phyloP scores from a whole-genome alignment of 306 rosid genomes.

The Nissolia schottii region DNA sequence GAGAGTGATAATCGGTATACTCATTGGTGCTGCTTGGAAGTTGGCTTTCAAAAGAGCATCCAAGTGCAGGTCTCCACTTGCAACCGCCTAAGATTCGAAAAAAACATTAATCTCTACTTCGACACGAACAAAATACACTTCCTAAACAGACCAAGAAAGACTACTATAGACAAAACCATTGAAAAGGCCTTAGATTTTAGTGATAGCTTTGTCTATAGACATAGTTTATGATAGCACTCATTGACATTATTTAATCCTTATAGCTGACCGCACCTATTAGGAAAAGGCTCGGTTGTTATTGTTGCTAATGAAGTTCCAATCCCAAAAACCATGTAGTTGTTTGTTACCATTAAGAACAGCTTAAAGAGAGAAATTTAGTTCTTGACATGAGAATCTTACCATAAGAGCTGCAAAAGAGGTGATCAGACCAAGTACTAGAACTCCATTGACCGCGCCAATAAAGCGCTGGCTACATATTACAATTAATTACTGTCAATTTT shows the following conservation, averaged over 20 bases:
- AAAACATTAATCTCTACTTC: background rate
- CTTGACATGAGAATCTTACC: slow-evolving; percentile 39
- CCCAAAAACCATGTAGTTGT: background rate
- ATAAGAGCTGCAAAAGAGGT: slow-evolving; percentile 67
- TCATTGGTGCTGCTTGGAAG: slow-evolving; percentile 80
- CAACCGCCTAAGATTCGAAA: slow-evolving; percentile 53
- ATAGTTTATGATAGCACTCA: too few species aligned
- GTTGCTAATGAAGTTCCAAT: too few species aligned
- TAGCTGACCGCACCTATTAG: too few species aligned
- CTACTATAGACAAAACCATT: too few species aligned
- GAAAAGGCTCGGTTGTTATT: too few species aligned
- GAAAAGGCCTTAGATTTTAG: too few species aligned
- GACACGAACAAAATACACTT: background rate
- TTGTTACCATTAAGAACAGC: background rate
- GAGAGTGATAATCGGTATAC: slow-evolving; percentile 76
- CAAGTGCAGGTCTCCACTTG: slow-evolving; percentile 71
- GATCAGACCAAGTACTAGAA: slow-evolving; percentile 59
- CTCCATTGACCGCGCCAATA: slow-evolving; percentile 68
- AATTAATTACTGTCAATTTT: slow-evolving; percentile 14
- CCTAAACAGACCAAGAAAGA: too few species aligned
- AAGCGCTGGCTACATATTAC: slow-evolving; percentile 65
- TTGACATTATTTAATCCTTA: too few species aligned
- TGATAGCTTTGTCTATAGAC: too few species aligned
- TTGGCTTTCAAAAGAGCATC: slow-evolving; percentile 72
- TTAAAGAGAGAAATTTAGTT: background rate